Evolutionary conservation across 164 flowering plant genomes (phyloP).

Genomic region (Vitis amurensis): DNA sequence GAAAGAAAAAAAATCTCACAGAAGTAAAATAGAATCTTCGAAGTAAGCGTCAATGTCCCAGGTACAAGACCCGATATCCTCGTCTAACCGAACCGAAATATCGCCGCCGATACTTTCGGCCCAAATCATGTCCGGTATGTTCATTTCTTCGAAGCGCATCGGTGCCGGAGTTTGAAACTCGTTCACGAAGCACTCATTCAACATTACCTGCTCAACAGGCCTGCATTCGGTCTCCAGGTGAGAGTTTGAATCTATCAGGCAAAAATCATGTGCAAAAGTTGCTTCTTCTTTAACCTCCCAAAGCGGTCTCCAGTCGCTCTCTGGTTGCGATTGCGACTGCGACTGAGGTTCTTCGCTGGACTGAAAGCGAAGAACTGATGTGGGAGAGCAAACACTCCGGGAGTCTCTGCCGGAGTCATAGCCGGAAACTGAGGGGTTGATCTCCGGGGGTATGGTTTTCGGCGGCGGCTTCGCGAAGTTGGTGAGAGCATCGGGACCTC

Average conservation of each 20-base stretch:
- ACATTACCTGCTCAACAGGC: no score
- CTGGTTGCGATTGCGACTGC: constrained; percentile 6
- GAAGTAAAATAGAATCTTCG: not conserved
- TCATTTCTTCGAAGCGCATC: constrained; percentile 18
- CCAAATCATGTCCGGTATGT: not conserved
- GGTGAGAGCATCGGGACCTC: constrained; percentile 33
- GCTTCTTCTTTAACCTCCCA: not conserved
- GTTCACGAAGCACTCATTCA: no score
- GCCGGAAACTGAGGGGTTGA: constrained; percentile 14
- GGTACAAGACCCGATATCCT: constrained; percentile 20
- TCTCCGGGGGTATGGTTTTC: not conserved
- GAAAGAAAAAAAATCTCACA: not conserved
- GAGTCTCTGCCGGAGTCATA: constrained; percentile 26
- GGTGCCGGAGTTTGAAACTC: constrained; percentile 18
- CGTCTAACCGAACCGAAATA: constrained; percentile 8
- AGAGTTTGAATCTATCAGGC: constrained; percentile 4
- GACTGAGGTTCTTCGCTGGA: constrained; percentile 18
- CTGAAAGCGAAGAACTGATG: constrained; percentile 40
- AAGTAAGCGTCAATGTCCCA: constrained; percentile 30
- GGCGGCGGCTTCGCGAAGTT: constrained; percentile 25
- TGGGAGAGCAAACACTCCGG: constrained; percentile 30
- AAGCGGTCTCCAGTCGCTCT: not conserved
- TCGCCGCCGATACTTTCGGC: constrained; percentile 6
- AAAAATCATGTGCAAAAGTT: not conserved
- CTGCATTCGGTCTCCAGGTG: no score